phyloP scores from a whole-genome alignment of 1,284 basidiomycete species.

The Jaminaea rosea region DNA sequence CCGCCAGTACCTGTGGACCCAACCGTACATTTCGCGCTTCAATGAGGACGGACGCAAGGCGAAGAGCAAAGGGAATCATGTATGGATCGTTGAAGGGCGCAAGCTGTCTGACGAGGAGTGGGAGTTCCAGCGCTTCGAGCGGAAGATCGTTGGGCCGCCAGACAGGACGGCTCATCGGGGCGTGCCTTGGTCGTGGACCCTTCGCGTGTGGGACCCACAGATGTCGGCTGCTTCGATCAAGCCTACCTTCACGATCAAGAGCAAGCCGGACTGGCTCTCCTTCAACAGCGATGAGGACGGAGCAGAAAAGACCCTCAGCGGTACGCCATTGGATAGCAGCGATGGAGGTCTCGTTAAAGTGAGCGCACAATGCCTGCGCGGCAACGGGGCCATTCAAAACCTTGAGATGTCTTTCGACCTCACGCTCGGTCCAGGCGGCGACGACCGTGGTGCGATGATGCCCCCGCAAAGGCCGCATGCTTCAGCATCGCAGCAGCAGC shows the following conservation, averaged over 20 bases:
- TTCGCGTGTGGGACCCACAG: constrained; percentile 95
- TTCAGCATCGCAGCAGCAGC: background rate
- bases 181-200: constrained; percentile 80
- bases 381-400: background rate
- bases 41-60: constrained; percentile 90
- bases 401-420: background rate
- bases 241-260: constrained; percentile 69
- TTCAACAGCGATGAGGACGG: constrained; percentile 64
- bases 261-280: constrained; percentile 71
- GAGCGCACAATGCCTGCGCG: background rate
- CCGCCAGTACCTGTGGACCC: constrained; percentile 74
- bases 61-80: constrained; percentile 98
- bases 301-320: constrained; percentile 28
- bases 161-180: constrained; percentile 63
- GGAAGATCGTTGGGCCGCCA: constrained; percentile 35
- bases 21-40: constrained; percentile 85
- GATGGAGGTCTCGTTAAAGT: background rate
- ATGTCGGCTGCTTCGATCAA: constrained; percentile 52
- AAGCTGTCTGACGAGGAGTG: constrained; percentile 62
- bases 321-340: constrained; percentile 18
- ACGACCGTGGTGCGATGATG: background rate
- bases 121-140: constrained; percentile 81
- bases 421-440: background rate
- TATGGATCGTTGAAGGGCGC: constrained; percentile 96
- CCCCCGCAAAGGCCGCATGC: background rate